Evolutionary conservation across 768 basidiomycete genomes (phyloP), one percentile per base, ranked within the genome.

Genomic region (Suillus spraguei): DNA sequence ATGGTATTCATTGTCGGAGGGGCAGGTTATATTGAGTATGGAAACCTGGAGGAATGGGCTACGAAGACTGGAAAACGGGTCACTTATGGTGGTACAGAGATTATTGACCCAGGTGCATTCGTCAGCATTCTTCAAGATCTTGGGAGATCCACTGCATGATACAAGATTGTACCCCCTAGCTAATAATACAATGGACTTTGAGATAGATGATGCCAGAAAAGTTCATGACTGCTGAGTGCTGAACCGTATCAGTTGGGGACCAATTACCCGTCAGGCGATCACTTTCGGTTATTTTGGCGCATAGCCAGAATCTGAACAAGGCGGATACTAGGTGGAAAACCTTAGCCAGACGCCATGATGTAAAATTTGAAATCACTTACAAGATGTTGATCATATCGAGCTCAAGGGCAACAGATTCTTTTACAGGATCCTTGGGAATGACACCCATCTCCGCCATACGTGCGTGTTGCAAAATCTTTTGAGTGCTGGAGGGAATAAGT

Each of bases 11-110:
- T 98, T 36, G 96, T 99, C 3, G 97, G 97, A 9, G 97, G 97
- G 1, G 97, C 95, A 5, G 92, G 95, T 17, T 97, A 98, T 71
- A 95, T 99, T 59, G 97, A 99, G 78, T 98, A 96, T 68, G 95
- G 95, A 5, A 99, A 99, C 74, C 77, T 99, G 64, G 88, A 91
- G 74, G 97, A 99, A 76, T 97, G 96, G 95, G 92, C 93, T 4
- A 78, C 76, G 60, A 88, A 87, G 77, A 86, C 87, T 6, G 93
- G 92, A 16, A 94, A 94, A 76, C 82, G 86, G 65, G 87, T 99
- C 52, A 91, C 93, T 41, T 99, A 99, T 74, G 97, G 97, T 20
- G 93, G 94, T 22, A 99, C 97, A 20, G 97, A 99, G 73, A 95
- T 99, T 46, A 71, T 97, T 55, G 91, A 94, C 69, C 97, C 97